phyloP scores from a whole-genome alignment of 2,329 filamentous ascomycete genomes.

The Aspergillus ochraceoroseus region DNA sequence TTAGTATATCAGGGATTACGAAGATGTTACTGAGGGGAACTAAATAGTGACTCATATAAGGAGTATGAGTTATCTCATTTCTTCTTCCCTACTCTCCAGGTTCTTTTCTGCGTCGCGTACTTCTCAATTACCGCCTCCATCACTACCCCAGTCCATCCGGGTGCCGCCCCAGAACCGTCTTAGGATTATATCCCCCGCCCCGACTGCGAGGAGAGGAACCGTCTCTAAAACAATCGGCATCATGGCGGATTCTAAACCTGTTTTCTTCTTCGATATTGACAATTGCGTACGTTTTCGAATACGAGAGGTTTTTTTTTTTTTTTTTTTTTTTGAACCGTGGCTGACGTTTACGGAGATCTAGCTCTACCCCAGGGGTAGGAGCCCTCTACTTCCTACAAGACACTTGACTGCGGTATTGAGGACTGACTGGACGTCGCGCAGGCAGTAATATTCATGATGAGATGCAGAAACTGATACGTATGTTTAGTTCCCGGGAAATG shows the following conservation, averaged over 20 bases:
- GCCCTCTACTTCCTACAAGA: not conserved
- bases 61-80: too few species aligned
- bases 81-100: too few species aligned
- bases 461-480: slow-evolving; percentile 76
- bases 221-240: slow-evolving; percentile 17
- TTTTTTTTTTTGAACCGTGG: not conserved
- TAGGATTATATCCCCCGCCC: slow-evolving; percentile 3
- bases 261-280: slow-evolving; percentile 89
- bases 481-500: slow-evolving; percentile 21
- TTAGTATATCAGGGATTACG: too few species aligned
- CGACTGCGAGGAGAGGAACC: slow-evolving; percentile 22
- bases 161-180: too few species aligned
- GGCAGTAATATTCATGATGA: slow-evolving; percentile 77
- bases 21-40: too few species aligned
- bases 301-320: too few species aligned
- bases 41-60: too few species aligned
- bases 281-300: slow-evolving; percentile 64
- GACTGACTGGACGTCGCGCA: slow-evolving; percentile 29
- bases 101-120: too few species aligned
- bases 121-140: too few species aligned
- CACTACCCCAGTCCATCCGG: too few species aligned
- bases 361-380: slow-evolving; percentile 78
- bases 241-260: slow-evolving; percentile 43
- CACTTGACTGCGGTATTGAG: too few species aligned
- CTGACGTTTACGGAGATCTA: slow-evolving; percentile 28